These are phyloP conservation scores for Irpex lacteus DNA, from an alignment of 1,284 basidiomycete genomes.

Conservation along the genomic window DNA sequence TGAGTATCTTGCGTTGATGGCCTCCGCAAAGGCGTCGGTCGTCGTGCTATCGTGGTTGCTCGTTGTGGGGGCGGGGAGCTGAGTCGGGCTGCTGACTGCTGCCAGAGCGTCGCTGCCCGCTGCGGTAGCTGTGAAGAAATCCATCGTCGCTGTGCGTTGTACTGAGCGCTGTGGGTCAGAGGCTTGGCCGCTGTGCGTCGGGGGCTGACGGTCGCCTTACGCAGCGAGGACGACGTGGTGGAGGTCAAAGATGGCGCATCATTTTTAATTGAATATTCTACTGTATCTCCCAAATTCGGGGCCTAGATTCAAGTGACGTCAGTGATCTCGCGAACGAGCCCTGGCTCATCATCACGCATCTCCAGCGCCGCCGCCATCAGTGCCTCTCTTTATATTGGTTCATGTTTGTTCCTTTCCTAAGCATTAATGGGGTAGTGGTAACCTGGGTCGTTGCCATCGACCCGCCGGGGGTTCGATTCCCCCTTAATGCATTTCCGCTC, in stretches of 20 bases:
- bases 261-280: background rate
- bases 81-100: conserved; percentile 1
- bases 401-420: background rate
- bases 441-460: conserved; percentile 52
- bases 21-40: conserved; percentile 24
- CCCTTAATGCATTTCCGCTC: conserved; percentile 53
- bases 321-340: background rate
- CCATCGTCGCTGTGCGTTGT: conserved; percentile 2
- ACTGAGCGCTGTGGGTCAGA: background rate
- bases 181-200: background rate
- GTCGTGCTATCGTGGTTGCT: conserved; percentile 1
- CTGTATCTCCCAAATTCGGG: conserved; percentile 2
- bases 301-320: conserved; percentile 1
- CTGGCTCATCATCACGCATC: too few relatives aligned
- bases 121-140: conserved; percentile 13
- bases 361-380: too few relatives aligned
- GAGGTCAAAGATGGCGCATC: background rate
- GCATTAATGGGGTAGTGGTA: conserved; percentile 50
- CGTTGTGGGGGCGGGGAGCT: conserved; percentile 3
- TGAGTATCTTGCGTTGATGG: conserved; percentile 21
- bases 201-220: too few relatives aligned
- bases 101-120: conserved; percentile 2
- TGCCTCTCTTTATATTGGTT: background rate
- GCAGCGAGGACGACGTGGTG: background rate
- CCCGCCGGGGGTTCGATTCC: conserved; percentile 75